These are phyloP conservation scores for Mycena chlorophos DNA, from an alignment of 768 basidiomycete species.

Conservation along the genomic window DNA sequence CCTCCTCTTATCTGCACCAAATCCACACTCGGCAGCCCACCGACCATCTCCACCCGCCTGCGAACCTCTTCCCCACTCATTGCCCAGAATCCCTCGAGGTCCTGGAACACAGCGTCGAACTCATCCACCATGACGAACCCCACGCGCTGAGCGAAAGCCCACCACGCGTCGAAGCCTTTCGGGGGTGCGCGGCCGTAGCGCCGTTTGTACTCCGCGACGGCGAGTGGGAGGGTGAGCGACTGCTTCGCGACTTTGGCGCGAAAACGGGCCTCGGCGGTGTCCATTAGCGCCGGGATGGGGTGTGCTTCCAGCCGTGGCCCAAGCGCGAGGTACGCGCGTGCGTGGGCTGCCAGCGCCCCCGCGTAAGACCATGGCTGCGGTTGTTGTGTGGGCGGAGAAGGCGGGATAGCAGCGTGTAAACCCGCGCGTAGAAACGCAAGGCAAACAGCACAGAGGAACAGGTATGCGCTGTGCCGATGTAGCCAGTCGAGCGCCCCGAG, in stretches of 20 bases:
- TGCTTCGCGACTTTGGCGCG: constrained; percentile 66
- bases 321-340: constrained; percentile 7
- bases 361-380: not conserved
- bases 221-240: constrained; percentile 75
- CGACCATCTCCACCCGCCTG: constrained; percentile 63
- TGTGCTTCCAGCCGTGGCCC: constrained; percentile 41
- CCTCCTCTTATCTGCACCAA: constrained; percentile 79
- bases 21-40: constrained; percentile 79
- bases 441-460: constrained; percentile 16
- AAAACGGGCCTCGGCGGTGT: constrained; percentile 77
- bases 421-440: constrained; percentile 14
- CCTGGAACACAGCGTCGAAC: constrained; percentile 76
- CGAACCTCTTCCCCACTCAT: constrained; percentile 73
- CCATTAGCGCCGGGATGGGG: constrained; percentile 84
- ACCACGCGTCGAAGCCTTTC: constrained; percentile 91
- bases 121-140: constrained; percentile 84
- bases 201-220: constrained; percentile 78
- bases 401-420: constrained; percentile 7
- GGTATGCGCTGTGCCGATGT: constrained; percentile 10
- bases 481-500: constrained; percentile 11
- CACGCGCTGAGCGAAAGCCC: constrained; percentile 71
- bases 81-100: constrained; percentile 84
- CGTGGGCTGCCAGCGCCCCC: constrained; percentile 1
- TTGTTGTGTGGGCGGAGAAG: not conserved
- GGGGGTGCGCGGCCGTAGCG: constrained; percentile 83